phyloP scores from a whole-genome alignment of 352 stramenopile species.

The Globisporangium solare region DNA sequence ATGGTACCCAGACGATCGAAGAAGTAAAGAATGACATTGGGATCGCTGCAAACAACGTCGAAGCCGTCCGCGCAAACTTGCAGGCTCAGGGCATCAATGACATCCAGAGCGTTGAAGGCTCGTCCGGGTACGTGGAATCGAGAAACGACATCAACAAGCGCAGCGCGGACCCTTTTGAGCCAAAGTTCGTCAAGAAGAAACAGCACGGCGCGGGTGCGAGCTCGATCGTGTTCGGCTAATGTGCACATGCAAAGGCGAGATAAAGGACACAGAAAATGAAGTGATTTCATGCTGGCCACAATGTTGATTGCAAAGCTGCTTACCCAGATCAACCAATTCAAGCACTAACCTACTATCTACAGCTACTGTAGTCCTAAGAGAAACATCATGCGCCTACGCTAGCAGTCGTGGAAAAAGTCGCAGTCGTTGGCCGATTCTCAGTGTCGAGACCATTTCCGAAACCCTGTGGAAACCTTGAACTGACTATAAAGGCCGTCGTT shows the following conservation, averaged over 20 bases:
- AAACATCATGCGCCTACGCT: neutral
- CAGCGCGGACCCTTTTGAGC: conserved; percentile 33
- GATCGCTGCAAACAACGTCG: conserved; percentile 22
- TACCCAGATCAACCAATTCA: neutral
- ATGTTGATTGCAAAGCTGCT: neutral
- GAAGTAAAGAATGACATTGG: conserved; percentile 45
- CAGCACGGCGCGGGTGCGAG: conserved; percentile 66
- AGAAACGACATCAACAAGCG: conserved; percentile 16
- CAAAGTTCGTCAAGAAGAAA: conserved; percentile 72
- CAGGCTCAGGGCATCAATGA: conserved; percentile 30
- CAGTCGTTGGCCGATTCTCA: neutral
- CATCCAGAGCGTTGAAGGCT: conserved; percentile 11
- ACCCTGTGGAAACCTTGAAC: neutral
- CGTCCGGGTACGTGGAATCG: conserved; percentile 16
- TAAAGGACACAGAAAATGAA: neutral
- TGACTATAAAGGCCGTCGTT: neutral
- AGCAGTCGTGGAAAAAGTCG: neutral
- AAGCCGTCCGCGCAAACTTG: conserved; percentile 37
- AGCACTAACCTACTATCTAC: neutral
- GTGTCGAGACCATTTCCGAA: neutral
- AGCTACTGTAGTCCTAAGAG: neutral
- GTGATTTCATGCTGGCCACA: neutral
- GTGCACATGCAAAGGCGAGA: too few species aligned
- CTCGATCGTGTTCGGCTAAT: conserved; percentile 82
- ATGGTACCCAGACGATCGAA: conserved; percentile 44